These are phyloP conservation scores for Westerdykella ornata DNA, from an alignment of 2,329 filamentous ascomycete genomes.

Conservation along the genomic window DNA sequence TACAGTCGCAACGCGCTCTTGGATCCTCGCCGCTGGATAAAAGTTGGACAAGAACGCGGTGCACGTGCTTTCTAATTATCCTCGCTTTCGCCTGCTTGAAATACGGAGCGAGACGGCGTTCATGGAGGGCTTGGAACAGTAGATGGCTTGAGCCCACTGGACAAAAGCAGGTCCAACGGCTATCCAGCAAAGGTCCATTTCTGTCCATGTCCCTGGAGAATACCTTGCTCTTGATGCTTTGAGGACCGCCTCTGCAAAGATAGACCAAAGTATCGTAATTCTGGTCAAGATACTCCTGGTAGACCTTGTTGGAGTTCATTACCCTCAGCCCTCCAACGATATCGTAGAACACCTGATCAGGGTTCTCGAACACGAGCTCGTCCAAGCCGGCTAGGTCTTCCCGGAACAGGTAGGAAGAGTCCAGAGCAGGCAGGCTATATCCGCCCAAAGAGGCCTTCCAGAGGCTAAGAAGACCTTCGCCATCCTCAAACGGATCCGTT, in stretches of 20 bases:
- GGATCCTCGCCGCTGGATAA: conserved; percentile 5
- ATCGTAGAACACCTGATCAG: conserved; percentile 4
- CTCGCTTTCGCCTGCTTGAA: background rate
- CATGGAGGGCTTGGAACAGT: background rate
- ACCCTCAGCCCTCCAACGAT: background rate
- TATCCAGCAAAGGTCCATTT: background rate
- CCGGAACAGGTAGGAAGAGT: conserved; percentile 3
- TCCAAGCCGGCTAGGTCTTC: conserved; percentile 2
- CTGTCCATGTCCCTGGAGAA: background rate
- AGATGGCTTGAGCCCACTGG: conserved; percentile 2
- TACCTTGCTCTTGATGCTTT: conserved; percentile 4
- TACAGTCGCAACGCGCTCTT: conserved; percentile 3
- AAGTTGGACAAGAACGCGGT: conserved; percentile 3
- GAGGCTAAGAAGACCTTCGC: background rate
- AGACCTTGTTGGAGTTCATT: background rate
- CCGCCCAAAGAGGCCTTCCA: conserved; percentile 2
- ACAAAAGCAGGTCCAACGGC: conserved; percentile 2
- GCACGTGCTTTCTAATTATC: conserved; percentile 2
- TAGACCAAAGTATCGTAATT: conserved; percentile 4
- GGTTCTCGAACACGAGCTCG: conserved; percentile 4
- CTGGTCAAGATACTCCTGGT: conserved; percentile 1
- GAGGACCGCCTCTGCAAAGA: conserved; percentile 2
- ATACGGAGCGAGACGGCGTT: background rate
- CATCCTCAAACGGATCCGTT: conserved; percentile 3
- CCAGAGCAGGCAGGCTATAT: conserved; percentile 1